These are phyloP conservation scores for Solanum piurae DNA, from an alignment of 257 asterid species.

Conservation along the genomic window DNA sequence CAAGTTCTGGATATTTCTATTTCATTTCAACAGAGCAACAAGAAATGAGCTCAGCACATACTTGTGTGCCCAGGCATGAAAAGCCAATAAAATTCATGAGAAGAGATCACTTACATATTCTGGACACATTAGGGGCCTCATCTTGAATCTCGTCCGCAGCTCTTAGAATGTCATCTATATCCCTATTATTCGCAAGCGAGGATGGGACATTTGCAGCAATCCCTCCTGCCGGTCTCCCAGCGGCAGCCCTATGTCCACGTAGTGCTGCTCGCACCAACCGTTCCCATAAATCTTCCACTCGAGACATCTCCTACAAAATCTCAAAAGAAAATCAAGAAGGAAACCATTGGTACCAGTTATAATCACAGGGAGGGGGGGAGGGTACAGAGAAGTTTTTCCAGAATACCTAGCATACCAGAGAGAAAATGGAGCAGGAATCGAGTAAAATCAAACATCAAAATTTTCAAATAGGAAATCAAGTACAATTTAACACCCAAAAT, in stretches of 20 bases:
- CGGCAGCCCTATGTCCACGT: conserved; percentile 50
- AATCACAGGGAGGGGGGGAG: neutral
- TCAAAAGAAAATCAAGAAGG: neutral
- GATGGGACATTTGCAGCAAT: conserved; percentile 90
- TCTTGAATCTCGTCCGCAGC: conserved; percentile 96
- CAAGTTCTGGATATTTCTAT: neutral
- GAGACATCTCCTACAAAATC: conserved; percentile 63
- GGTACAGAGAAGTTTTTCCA: neutral
- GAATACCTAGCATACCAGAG: neutral
- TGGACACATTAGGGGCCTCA: conserved; percentile 72
- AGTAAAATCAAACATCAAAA: neutral
- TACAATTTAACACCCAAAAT: neutral
- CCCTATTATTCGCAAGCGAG: conserved; percentile 75
- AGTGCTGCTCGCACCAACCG: conserved; percentile 90
- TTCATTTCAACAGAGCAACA: neutral
- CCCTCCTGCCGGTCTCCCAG: conserved; percentile 52
- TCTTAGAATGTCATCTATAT: conserved; percentile 84
- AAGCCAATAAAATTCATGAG: neutral
- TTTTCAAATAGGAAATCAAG: neutral
- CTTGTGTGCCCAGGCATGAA: neutral
- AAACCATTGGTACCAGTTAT: neutral
- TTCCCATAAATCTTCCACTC: conserved; percentile 88
- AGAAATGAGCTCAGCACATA: neutral
- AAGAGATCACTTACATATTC: conserved; percentile 48
- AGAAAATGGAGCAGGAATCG: neutral